Percentiles rank a stretch among this genome's conserved stretches.
These are phyloP conservation scores for Aureobasidium leucospermi DNA, from an alignment of 2,329 filamentous ascomycete species.

Conservation along the genomic window DNA sequence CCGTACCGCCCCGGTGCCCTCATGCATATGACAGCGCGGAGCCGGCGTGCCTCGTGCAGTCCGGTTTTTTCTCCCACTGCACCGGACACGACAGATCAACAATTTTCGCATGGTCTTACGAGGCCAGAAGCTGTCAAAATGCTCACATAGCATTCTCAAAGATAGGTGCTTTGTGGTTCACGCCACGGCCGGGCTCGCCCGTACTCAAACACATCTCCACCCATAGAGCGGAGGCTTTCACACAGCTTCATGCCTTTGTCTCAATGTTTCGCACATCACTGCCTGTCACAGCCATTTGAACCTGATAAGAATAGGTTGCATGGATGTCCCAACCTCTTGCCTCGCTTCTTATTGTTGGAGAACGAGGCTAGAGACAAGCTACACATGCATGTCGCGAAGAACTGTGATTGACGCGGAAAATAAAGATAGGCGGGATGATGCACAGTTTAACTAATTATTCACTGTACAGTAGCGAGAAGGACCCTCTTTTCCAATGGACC, in stretches of 20 bases:
- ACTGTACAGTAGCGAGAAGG: neutral
- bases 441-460: neutral
- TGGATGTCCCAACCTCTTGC: neutral
- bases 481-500: neutral
- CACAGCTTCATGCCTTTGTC: neutral
- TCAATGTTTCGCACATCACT: neutral
- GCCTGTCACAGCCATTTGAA: neutral
- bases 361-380: neutral
- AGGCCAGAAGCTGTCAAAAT: neutral
- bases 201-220: neutral
- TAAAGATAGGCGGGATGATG: neutral
- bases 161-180: neutral
- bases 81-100: neutral
- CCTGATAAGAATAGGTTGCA: neutral
- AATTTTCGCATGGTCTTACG: neutral
- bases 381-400: conserved; percentile 4
- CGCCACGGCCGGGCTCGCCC: neutral
- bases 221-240: neutral
- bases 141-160: neutral
- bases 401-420: neutral
- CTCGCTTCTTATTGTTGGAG: neutral
- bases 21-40: neutral
- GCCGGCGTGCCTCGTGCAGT: neutral
- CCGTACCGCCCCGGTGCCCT: neutral
- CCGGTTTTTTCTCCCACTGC: neutral